Base-by-base conservation (phyloP, 2,329 filamentous ascomycete species). In the Fusarium oxysporum region DNA sequence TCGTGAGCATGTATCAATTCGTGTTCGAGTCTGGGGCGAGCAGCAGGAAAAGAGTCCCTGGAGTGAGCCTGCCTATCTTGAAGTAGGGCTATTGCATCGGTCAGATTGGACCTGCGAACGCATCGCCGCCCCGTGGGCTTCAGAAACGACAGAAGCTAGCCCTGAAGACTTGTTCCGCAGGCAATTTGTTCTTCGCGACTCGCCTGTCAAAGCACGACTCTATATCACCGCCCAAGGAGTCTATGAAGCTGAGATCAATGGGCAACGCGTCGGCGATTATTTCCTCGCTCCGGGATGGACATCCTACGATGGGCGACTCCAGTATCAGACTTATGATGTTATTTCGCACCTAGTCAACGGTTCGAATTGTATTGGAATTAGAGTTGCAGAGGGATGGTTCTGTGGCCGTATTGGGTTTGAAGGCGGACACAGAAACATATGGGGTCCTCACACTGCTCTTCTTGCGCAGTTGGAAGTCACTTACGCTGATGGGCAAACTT, bases 271-370 rank as follows among this genome's bases (percentile, higher is more conserved):
- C 9, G 82, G 82, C 0, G 80, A 82, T 30, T 68, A 79, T 8
- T 80, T 83, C 19, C 80, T 87, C 45, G 83, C 86, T 37, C 86
- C 86, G 0, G 86, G 86, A 0, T 89, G 86, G 85, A 83, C 84
- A 40, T 82, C 82, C 13, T 90, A 89, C 66, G 78, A 83, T 0
- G 78, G 84, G 44, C 81, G 86, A 7, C 80, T 85, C 17, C 78
- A 82, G 1, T 90, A 89, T 62, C 83, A 89, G 65, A 85, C 84
- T 0, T 86, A 85, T 62, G 87, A 90, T 70, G 83, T 89, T 3
- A 83, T 81, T 1, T 65, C 78, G 2, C 73, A 84, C 0, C 64
- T 88, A 0, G 74, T 72, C 1, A 25, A 44, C 2, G 38, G 38
- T 38, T 11, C 14, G 17, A 60, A 63, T 3, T 76, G 77, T 0